Conservation (phyloP, 495 filamentous ascomycete genomes). For the Chaetomidium leptoderma region DNA sequence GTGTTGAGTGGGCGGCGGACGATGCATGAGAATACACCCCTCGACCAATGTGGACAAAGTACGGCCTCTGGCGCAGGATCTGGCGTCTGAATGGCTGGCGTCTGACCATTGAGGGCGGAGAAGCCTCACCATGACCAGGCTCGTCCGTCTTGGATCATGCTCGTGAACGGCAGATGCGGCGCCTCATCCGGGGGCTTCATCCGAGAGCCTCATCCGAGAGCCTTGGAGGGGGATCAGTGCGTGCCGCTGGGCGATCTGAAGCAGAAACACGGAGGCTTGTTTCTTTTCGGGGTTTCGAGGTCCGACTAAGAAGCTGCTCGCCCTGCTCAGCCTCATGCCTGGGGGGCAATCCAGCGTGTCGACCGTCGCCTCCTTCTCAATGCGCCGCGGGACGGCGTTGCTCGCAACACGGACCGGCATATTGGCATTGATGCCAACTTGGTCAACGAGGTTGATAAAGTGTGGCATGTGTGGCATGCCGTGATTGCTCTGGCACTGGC, state of each 20-base stretch:
- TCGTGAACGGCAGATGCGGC: neutral
- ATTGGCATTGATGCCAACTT: slow-evolving; percentile 1
- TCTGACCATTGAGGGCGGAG: neutral
- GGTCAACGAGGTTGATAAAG: slow-evolving; percentile 5
- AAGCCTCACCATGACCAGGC: neutral
- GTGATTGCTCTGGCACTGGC: slow-evolving; percentile 24
- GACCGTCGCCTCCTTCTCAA: slow-evolving; percentile 12
- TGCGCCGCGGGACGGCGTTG: slow-evolving; percentile 8
- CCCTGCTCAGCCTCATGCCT: neutral
- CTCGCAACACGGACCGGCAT: neutral
- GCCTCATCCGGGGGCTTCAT: too few species aligned
- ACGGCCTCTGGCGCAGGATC: neutral
- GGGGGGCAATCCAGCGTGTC: slow-evolving; percentile 4
- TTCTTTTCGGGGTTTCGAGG: neutral
- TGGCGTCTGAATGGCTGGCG: neutral
- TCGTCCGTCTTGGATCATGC: neutral
- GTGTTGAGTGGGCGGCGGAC: neutral
- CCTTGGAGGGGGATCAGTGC: too few species aligned
- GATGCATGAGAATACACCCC: neutral
- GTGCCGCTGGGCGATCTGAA: too few species aligned
- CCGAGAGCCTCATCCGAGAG: too few species aligned
- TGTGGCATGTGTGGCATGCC: slow-evolving; percentile 20
- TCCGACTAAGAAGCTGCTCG: neutral
- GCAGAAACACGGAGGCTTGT: too few species aligned
- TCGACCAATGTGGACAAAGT: slow-evolving; percentile 8